phyloP scores from a whole-genome alignment of 805 yeast species.

The Kockiozyma suomiensis region DNA sequence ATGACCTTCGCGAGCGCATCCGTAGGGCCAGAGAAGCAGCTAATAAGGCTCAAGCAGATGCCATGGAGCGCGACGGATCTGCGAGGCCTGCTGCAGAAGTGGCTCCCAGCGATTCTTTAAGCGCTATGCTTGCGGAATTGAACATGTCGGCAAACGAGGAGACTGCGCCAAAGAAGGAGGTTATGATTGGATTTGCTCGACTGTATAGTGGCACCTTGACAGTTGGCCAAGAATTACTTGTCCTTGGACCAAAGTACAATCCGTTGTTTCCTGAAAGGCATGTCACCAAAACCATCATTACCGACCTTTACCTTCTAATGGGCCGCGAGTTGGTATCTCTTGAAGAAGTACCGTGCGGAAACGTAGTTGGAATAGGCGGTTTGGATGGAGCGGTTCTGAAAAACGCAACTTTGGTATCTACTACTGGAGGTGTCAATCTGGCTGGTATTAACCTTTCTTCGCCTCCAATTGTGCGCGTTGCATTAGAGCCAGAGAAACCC shows the following conservation, averaged over 20 bases:
- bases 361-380: constrained; percentile 92
- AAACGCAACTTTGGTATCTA: constrained; percentile 76
- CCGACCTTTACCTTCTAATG: constrained; percentile 80
- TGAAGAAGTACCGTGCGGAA: constrained; percentile 87
- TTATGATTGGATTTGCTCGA: constrained; percentile 83
- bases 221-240: constrained; percentile 72
- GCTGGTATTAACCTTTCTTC: constrained; percentile 70
- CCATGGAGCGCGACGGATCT: constrained; percentile 28
- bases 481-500: constrained; percentile 92
- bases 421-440: constrained; percentile 66
- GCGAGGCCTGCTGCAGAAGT: constrained; percentile 37
- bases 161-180: constrained; percentile 51
- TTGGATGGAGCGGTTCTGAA: constrained; percentile 79
- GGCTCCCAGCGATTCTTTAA: constrained; percentile 34
- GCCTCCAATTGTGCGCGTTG: constrained; percentile 92
- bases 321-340: constrained; percentile 85
- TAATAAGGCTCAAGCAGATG: constrained; percentile 52
- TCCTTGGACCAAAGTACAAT: constrained; percentile 85
- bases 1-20: constrained; percentile 65
- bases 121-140: constrained; percentile 31
- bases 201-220: constrained; percentile 81
- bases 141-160: constrained; percentile 19
- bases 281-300: constrained; percentile 58
- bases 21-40: constrained; percentile 69
- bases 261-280: constrained; percentile 63